Base-by-base conservation (phyloP, 805 yeast species). In the Kodamaea kakaduensis region DNA sequence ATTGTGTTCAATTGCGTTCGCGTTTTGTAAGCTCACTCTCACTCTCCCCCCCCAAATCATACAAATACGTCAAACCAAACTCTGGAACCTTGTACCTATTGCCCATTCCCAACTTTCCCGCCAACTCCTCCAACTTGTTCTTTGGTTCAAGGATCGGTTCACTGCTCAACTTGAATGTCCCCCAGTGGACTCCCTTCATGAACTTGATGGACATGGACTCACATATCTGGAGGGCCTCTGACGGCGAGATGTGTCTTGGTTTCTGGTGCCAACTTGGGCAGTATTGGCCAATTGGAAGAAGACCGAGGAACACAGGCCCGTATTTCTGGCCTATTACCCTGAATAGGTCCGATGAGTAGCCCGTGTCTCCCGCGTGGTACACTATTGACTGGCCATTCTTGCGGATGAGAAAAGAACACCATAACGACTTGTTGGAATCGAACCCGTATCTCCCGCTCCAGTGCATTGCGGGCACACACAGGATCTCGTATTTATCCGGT, bases 341-440 rank as follows among this genome's bases (percentile, higher is more conserved):
- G 57, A 85, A 89, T 32, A 90, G 58, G 19, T 78, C 95, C 21
- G 70, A 50, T n/a, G 81, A 78, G 54, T 85, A 90, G 0, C 97
- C 97, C 0, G 96, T 86, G 52, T 90, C 97, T 8, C 97, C 97
- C 12, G 90, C 95, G 57, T 90, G 97, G 66, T 79, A 90, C 28
- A 89, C 63, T 1, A 88, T 52, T 0, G 96, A 84, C 45, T 75
- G 67, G 0, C 78, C 81, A 44, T 84, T 74, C 39, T 77, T 73
- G 34, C 78, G 64, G 7, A 90, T 54, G 45, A 90, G 51, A 50
- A 81, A 90, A 0, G 96, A 86, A 48, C 95, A 85, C 97, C 97
- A 90, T 34, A 90, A 62, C 0, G 94, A 75, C 16, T 65, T 62
- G 57, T 90, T 90, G 2, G 94, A 74, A 55, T 90, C 97, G 13